phyloP scores from a whole-genome alignment of 768 basidiomycete species.

The Amanita rimosa region DNA sequence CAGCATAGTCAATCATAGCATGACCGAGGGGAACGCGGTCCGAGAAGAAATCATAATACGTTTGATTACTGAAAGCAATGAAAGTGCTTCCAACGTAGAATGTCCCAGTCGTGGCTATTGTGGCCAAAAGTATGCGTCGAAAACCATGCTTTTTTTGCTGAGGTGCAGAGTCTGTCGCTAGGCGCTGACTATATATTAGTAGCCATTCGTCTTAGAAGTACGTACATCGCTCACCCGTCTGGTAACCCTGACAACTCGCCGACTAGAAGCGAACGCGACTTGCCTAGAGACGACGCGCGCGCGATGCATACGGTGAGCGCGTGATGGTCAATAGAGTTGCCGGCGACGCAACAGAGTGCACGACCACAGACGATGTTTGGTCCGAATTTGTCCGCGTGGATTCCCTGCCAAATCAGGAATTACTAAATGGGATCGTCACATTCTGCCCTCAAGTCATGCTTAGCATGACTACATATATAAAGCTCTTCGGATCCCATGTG shows the following conservation, averaged over 20 bases:
- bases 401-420: neutral
- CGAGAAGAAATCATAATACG: slow-evolving; percentile 81
- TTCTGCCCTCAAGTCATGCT: neutral
- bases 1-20: slow-evolving; percentile 70
- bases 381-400: slow-evolving; percentile 28
- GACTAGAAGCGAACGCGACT: slow-evolving; percentile 31
- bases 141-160: slow-evolving; percentile 40
- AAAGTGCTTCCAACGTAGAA: slow-evolving; percentile 82
- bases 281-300: slow-evolving; percentile 46
- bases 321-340: too few species aligned
- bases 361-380: slow-evolving; percentile 10
- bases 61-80: slow-evolving; percentile 62
- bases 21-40: slow-evolving; percentile 72
- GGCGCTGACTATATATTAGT: slow-evolving; percentile 29
- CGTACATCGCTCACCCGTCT: slow-evolving; percentile 36
- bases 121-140: slow-evolving; percentile 54
- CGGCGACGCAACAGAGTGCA: slow-evolving; percentile 8
- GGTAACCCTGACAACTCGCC: slow-evolving; percentile 37
- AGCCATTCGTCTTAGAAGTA: neutral
- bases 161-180: slow-evolving; percentile 45
- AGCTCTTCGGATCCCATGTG: neutral
- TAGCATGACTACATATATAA: neutral
- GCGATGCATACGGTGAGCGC: slow-evolving; percentile 37
- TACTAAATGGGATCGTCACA: neutral
- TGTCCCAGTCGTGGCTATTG: slow-evolving; percentile 53